Percentiles rank a stretch among this genome's conserved stretches.
These are phyloP conservation scores for Suillus lakei DNA, from an alignment of 768 basidiomycete genomes.

Conservation along the genomic window DNA sequence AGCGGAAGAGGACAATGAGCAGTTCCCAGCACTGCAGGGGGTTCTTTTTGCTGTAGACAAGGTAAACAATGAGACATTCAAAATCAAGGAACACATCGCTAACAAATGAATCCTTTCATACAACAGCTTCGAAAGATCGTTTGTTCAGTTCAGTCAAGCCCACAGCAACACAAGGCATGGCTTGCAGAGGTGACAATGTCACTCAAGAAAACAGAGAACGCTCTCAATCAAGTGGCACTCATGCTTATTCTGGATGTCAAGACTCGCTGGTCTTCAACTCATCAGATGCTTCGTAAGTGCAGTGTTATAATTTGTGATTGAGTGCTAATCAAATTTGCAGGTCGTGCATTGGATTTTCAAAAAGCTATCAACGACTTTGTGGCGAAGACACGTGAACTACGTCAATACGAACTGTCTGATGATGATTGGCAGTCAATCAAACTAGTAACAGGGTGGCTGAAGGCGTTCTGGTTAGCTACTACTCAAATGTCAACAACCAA, in stretches of 20 bases:
- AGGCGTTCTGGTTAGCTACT: neutral
- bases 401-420: neutral
- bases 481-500: neutral
- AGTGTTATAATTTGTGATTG: no score
- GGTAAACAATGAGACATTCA: no score
- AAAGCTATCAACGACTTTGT: neutral
- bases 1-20: no score
- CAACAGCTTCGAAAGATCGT: neutral
- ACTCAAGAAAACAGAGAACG: neutral
- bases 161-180: neutral
- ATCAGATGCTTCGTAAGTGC: conserved; percentile 35
- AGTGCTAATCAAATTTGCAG: no score
- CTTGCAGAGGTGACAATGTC: neutral
- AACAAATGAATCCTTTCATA: no score
- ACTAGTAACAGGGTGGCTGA: neutral
- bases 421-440: neutral
- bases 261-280: conserved; percentile 44
- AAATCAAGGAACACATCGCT: no score
- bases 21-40: no score
- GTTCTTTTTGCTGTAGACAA: no score
- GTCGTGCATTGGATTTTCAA: neutral
- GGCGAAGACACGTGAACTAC: neutral
- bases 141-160: neutral
- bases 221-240: neutral
- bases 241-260: conserved; percentile 33